Percentiles rank a stretch among this genome's conserved stretches.
phyloP scores from a whole-genome alignment of 2,329 filamentous ascomycete genomes.

The Penicillium vulpinum region DNA sequence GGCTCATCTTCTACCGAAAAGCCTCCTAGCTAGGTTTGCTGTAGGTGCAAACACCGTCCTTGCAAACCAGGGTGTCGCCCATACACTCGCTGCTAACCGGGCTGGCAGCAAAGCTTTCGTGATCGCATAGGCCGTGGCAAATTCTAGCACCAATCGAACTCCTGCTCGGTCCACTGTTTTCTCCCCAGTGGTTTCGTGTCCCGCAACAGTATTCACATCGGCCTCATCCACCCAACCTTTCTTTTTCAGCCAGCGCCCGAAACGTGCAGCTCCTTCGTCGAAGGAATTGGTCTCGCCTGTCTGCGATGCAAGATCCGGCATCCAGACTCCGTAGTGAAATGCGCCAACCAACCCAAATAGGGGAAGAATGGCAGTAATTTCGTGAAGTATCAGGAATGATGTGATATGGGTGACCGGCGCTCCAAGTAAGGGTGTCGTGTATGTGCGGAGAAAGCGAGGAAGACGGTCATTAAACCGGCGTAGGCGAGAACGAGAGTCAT shows the following conservation, averaged over 20 bases:
- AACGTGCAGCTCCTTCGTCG: slow-evolving; percentile 66
- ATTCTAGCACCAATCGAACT: slow-evolving; percentile 60
- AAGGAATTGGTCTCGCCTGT: slow-evolving; percentile 32
- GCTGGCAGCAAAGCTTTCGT: slow-evolving; percentile 82
- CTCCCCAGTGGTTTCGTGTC: slow-evolving; percentile 26
- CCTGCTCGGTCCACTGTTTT: slow-evolving; percentile 42
- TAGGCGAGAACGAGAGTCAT: slow-evolving; percentile 34
- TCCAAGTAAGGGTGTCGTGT: slow-evolving; percentile 67
- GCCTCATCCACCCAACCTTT: slow-evolving; percentile 73
- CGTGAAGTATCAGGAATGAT: slow-evolving; percentile 87
- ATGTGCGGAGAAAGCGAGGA: slow-evolving; percentile 66
- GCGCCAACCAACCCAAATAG: slow-evolving; percentile 70
- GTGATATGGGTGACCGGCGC: slow-evolving; percentile 81
- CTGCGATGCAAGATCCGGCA: slow-evolving; percentile 56
- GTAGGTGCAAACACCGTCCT: slow-evolving; percentile 59
- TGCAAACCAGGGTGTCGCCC: slow-evolving; percentile 92
- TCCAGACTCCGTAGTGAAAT: slow-evolving; percentile 78
- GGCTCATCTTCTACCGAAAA: slow-evolving; percentile 38
- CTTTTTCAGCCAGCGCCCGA: slow-evolving; percentile 72
- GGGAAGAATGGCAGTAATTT: slow-evolving; percentile 82
- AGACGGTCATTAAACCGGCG: slow-evolving; percentile 50
- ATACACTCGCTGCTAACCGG: slow-evolving; percentile 75
- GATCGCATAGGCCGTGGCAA: slow-evolving; percentile 87
- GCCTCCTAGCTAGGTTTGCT: slow-evolving; percentile 38
- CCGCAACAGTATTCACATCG: slow-evolving; percentile 48